Percentiles rank a stretch among this genome's conserved stretches.
Evolutionary conservation across 345 rosid species (phyloP).

Genomic region (Triadica sebifera): DNA sequence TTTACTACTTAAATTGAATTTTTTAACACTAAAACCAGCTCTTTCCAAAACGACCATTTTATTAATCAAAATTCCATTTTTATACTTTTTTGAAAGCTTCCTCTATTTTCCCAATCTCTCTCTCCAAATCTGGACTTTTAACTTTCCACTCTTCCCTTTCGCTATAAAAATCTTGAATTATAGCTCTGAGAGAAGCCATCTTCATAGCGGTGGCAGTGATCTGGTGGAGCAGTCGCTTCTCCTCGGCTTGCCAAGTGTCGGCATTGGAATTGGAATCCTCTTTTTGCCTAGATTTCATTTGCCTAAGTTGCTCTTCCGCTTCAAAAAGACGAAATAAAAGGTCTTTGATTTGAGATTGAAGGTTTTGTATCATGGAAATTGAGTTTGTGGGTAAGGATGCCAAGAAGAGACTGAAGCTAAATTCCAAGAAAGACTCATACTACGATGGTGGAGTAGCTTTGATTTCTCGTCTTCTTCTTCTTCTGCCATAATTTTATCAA

Average conservation of each 20-base stretch:
- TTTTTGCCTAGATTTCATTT: slow-evolving; percentile 76
- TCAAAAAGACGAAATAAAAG: slow-evolving; percentile 42
- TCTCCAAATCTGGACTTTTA: slow-evolving; percentile 57
- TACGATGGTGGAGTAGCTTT: background rate
- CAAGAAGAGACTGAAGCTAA: slow-evolving; percentile 70
- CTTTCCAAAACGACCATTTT: no score
- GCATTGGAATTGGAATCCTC: slow-evolving; percentile 96
- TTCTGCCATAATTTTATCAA: slow-evolving; percentile 22
- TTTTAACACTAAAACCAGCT: no score
- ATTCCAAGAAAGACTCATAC: slow-evolving; percentile 45
- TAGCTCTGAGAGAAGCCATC: slow-evolving; percentile 39
- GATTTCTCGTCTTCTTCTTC: slow-evolving; percentile 2
- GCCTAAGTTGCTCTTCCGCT: slow-evolving; percentile 85
- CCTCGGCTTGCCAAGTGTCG: slow-evolving; percentile 82
- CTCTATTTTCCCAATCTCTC: slow-evolving; percentile 56
- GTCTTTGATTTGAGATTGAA: slow-evolving; percentile 50
- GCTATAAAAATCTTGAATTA: slow-evolving; percentile 54
- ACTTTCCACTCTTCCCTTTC: slow-evolving; percentile 52
- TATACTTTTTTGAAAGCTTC: no score
- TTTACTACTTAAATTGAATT: no score
- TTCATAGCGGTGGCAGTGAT: slow-evolving; percentile 50
- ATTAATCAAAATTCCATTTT: no score
- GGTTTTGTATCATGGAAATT: slow-evolving; percentile 40
- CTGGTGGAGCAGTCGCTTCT: slow-evolving; percentile 63
- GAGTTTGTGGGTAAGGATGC: slow-evolving; percentile 62